These are phyloP conservation scores for Paecilomyces variotii DNA, from an alignment of 2,329 filamentous ascomycete species.

Conservation along the genomic window DNA sequence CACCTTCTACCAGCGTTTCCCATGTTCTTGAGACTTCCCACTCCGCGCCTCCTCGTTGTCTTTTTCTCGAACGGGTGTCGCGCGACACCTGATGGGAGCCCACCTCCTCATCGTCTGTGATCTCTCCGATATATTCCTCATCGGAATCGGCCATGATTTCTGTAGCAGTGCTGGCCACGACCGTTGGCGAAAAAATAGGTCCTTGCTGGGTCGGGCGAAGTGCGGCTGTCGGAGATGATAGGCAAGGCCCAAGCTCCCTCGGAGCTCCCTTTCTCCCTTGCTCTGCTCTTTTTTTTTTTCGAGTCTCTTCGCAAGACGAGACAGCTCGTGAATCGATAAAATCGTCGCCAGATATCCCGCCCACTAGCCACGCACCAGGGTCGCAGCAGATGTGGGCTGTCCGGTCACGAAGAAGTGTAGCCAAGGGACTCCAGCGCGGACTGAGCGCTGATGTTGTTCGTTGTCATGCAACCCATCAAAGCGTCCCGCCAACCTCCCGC, in stretches of 20 bases:
- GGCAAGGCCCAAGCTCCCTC: constrained; percentile 24
- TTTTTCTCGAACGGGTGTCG: constrained; percentile 28
- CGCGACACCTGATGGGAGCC: constrained; percentile 21
- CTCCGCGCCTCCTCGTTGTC: constrained; percentile 31
- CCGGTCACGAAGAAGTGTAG: constrained; percentile 15
- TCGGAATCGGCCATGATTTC: constrained; percentile 40
- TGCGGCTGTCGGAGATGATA: constrained; percentile 2
- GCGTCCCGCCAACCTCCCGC: constrained; percentile 21
- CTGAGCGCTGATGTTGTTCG: constrained; percentile 17
- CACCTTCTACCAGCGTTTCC: constrained; percentile 69
- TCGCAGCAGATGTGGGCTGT: constrained; percentile 23
- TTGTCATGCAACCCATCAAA: constrained; percentile 17
- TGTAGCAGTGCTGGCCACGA: not conserved
- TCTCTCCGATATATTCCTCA: constrained; percentile 45
- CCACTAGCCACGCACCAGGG: constrained; percentile 1
- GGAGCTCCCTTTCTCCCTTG: constrained; percentile 13
- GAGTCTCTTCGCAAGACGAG: not conserved
- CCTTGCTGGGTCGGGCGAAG: not conserved
- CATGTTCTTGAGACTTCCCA: constrained; percentile 45
- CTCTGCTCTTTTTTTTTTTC: constrained; percentile 1
- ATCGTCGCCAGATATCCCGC: not conserved
- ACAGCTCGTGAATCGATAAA: not conserved
- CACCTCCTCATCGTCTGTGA: constrained; percentile 38
- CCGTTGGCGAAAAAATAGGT: not conserved
- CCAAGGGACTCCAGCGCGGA: constrained; percentile 17